Evolutionary conservation across 495 filamentous ascomycete genomes (phyloP).

Genomic region (Neurospora africana): DNA sequence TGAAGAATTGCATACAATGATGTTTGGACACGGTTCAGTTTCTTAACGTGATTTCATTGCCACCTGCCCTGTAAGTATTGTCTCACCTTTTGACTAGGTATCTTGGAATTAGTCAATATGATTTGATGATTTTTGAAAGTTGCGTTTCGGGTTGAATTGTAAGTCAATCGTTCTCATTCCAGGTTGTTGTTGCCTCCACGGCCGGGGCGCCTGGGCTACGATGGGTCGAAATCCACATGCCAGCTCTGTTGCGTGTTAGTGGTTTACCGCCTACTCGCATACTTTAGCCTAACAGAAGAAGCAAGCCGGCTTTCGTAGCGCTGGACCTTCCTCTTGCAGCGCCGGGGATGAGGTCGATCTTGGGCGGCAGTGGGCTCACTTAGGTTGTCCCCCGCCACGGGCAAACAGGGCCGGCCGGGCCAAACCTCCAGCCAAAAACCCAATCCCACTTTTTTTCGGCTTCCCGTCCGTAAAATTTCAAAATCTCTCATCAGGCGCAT

Average conservation of each 20-base stretch:
- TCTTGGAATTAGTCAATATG: not conserved
- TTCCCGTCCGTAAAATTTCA: not conserved
- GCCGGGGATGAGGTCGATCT: not conserved
- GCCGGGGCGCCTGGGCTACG: not conserved
- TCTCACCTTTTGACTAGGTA: not conserved
- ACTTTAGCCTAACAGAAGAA: not conserved
- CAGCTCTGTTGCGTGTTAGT: not conserved
- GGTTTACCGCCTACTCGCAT: not conserved
- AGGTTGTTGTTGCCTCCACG: not conserved
- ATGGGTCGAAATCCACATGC: not conserved
- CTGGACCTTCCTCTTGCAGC: not conserved
- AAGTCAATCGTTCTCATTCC: too few species aligned
- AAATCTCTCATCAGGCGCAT: not conserved
- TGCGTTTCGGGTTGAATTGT: not conserved
- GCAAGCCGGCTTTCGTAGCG: not conserved
- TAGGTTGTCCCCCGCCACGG: not conserved
- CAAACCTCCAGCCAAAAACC: not conserved
- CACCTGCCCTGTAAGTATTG: not conserved
- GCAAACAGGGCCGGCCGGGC: not conserved
- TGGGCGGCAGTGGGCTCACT: not conserved
- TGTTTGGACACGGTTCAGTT: not conserved
- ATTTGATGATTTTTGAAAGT: not conserved
- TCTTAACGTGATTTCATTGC: not conserved
- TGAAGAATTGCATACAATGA: not conserved
- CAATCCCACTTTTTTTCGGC: not conserved